Conservation (phyloP, 2,329 filamentous ascomycete genomes). For the Trichophyton mentagrophytes region DNA sequence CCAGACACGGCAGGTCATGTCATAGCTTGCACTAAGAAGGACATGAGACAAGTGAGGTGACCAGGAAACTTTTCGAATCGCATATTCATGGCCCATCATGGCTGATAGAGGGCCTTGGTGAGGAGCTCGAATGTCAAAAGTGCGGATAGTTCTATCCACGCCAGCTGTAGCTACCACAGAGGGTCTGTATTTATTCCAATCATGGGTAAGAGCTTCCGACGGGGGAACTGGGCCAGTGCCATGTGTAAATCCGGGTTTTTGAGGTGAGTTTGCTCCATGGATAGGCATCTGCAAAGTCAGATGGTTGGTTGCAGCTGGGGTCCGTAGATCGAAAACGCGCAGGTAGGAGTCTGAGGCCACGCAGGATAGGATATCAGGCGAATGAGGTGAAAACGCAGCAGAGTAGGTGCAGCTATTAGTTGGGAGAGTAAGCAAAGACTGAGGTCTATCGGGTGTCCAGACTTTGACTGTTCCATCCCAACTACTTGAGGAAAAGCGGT, state of each 20-base stretch:
- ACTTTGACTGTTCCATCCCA: conserved; percentile 97
- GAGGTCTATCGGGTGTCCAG: conserved; percentile 68
- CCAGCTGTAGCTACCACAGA: conserved; percentile 75
- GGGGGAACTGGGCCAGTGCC: conserved; percentile 42
- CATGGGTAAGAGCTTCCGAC: conserved; percentile 78
- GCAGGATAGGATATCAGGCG: conserved; percentile 70
- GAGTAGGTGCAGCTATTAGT: conserved; percentile 91
- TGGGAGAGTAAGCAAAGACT: conserved; percentile 72
- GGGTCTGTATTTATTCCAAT: conserved; percentile 97
- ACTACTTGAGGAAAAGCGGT: conserved; percentile 77
- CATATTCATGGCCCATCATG: conserved; percentile 80
- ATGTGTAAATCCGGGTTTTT: conserved; percentile 22
- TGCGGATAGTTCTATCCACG: conserved; percentile 75
- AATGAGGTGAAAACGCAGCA: conserved; percentile 79
- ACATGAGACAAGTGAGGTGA: conserved; percentile 86
- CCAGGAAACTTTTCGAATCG: conserved; percentile 75
- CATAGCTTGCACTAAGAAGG: conserved; percentile 79
- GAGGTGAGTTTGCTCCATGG: conserved; percentile 49
- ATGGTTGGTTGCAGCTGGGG: conserved; percentile 79
- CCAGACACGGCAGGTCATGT: conserved; percentile 96
- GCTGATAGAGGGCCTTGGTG: conserved; percentile 57
- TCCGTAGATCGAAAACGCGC: conserved; percentile 81
- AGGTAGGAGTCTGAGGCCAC: conserved; percentile 83
- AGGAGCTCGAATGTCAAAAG: conserved; percentile 77
- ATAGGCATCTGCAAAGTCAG: conserved; percentile 72